phyloP scores from a whole-genome alignment of 2,329 filamentous ascomycete genomes.

The Claviceps sorghi region DNA sequence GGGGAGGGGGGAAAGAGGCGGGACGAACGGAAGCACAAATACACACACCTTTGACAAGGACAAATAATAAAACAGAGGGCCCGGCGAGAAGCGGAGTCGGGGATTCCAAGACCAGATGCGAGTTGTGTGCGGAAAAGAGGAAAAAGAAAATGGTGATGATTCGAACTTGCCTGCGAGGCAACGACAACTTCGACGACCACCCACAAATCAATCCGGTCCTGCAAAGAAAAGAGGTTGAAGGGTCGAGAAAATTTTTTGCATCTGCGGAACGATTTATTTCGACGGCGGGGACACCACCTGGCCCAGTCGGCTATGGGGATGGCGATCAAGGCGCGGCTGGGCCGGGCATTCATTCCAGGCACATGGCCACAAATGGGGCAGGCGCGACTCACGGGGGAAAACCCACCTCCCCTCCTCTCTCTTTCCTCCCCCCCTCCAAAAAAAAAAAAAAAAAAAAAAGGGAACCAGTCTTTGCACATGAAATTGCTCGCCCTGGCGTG shows the following conservation, averaged over 20 bases:
- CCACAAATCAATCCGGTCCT: constrained; percentile 4
- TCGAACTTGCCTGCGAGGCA: constrained; percentile 4
- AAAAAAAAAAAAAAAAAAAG: too few species aligned
- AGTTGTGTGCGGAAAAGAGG: not conserved
- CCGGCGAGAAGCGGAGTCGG: not conserved
- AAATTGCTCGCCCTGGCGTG: too few species aligned
- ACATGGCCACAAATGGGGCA: not conserved
- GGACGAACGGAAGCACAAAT: not conserved
- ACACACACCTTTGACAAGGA: constrained; percentile 4
- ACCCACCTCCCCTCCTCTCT: too few species aligned
- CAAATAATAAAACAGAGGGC: not conserved
- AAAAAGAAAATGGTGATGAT: not conserved
- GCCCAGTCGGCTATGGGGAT: not conserved
- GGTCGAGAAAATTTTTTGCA: constrained; percentile 4
- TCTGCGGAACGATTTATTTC: constrained; percentile 2
- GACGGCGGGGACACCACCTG: constrained; percentile 1
- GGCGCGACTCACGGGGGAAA: not conserved
- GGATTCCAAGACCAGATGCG: not conserved
- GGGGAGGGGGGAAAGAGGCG: not conserved
- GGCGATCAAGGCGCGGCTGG: not conserved
- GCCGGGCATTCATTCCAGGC: not conserved
- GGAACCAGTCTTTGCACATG: too few species aligned
- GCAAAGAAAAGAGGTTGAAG: constrained; percentile 3
- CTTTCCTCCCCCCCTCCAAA: not conserved
- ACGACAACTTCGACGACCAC: constrained; percentile 7